Evolutionary conservation across 83 land plant species (phyloP).

Genomic region (Diphasiastrum complanatum): DNA sequence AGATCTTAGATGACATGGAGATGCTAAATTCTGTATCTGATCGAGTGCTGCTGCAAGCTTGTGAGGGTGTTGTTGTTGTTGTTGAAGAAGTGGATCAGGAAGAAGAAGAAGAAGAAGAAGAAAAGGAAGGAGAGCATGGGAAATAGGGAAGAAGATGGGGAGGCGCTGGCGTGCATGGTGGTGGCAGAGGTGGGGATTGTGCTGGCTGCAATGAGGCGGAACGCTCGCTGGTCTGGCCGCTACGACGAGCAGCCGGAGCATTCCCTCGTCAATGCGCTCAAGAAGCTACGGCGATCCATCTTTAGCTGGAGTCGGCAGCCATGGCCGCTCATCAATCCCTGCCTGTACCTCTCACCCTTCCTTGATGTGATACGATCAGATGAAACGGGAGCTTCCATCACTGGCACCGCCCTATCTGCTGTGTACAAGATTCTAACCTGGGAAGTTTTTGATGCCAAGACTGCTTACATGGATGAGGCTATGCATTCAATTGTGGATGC

Average conservation of each 20-base stretch:
- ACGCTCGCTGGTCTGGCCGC: slow-evolving; percentile 40
- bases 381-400: slow-evolving; percentile 78
- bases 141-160: slow-evolving; percentile 13
- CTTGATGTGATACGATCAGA: slow-evolving; percentile 75
- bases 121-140: not conserved
- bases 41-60: too few relatives aligned
- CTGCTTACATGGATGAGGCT: slow-evolving; percentile 65
- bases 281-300: slow-evolving; percentile 59
- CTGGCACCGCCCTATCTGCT: slow-evolving; percentile 71
- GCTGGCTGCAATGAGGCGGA: slow-evolving; percentile 73
- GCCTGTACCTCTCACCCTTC: slow-evolving; percentile 71
- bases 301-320: slow-evolving; percentile 59
- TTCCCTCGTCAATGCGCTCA: slow-evolving; percentile 52
- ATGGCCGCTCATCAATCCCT: slow-evolving; percentile 67
- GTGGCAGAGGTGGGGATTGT: slow-evolving; percentile 80
- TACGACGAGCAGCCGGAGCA: slow-evolving; percentile 46
- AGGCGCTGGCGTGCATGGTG: slow-evolving; percentile 75
- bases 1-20: too few relatives aligned
- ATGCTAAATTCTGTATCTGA: too few relatives aligned
- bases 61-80: too few relatives aligned
- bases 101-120: too few relatives aligned
- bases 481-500: slow-evolving; percentile 57
- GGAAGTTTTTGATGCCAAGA: slow-evolving; percentile 62
- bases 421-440: slow-evolving; percentile 66
- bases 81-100: too few relatives aligned